Percentiles rank a stretch among this genome's conserved stretches.
Conservation (phyloP, 495 filamentous ascomycete genomes). For the Xylaria venustula region DNA sequence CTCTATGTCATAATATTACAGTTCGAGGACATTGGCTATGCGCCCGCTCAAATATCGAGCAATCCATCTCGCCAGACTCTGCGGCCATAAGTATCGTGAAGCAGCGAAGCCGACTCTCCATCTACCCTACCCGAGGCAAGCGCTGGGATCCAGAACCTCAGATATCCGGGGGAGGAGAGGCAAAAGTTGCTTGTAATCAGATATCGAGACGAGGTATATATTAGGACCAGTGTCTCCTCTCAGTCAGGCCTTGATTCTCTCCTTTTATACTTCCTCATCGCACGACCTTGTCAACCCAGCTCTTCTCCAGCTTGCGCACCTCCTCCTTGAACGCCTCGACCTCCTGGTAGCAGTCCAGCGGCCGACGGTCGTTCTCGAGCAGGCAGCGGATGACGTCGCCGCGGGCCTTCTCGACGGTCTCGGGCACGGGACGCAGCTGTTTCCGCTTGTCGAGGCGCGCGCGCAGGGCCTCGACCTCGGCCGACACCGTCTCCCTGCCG, state of each 20-base stretch:
- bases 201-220: neutral
- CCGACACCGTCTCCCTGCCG: conserved; percentile 43
- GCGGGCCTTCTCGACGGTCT: conserved; percentile 70
- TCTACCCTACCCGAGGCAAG: neutral
- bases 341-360: conserved; percentile 94
- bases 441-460: conserved; percentile 71
- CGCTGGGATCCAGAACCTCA: neutral
- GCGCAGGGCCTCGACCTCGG: conserved; percentile 73
- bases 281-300: conserved; percentile 83
- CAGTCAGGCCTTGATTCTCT: neutral
- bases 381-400: conserved; percentile 78
- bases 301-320: conserved; percentile 78
- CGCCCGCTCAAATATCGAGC: conserved; percentile 2
- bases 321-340: conserved; percentile 86
- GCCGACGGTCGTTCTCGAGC: conserved; percentile 79
- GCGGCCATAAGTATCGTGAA: neutral
- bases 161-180: neutral
- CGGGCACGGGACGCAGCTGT: conserved; percentile 61
- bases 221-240: neutral
- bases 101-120: neutral
- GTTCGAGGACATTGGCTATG: conserved; percentile 26
- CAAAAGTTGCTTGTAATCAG: neutral
- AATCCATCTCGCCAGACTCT: neutral
- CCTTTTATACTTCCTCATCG: conserved; percentile 23
- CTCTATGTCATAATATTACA: conserved; percentile 27